These are phyloP conservation scores for Colletotrichum salicis DNA, from an alignment of 2,329 filamentous ascomycete species.

Conservation along the genomic window DNA sequence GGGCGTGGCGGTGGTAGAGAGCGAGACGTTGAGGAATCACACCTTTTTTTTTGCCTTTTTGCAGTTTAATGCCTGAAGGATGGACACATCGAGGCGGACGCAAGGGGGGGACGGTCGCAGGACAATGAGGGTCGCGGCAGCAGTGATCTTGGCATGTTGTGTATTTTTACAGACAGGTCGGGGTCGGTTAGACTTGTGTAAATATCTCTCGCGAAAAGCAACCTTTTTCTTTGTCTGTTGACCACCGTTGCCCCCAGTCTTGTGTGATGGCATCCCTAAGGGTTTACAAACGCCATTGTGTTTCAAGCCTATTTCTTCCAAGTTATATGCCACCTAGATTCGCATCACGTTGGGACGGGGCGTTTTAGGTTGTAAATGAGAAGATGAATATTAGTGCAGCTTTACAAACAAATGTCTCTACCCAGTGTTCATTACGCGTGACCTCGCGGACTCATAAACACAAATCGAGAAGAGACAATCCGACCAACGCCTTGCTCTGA, in stretches of 20 bases:
- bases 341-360: neutral
- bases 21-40: neutral
- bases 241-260: neutral
- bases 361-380: neutral
- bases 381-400: neutral
- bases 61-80: slow-evolving; percentile 18
- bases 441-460: neutral
- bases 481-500: slow-evolving; percentile 25
- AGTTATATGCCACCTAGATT: neutral
- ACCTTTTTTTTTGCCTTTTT: slow-evolving; percentile 2
- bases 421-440: neutral
- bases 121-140: slow-evolving; percentile 16
- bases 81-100: neutral
- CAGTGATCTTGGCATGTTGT: slow-evolving; percentile 20
- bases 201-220: slow-evolving; percentile 35
- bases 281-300: neutral
- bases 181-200: slow-evolving; percentile 32
- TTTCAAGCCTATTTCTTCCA: neutral
- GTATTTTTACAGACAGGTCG: slow-evolving; percentile 34
- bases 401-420: neutral
- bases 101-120: neutral
- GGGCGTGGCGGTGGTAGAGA: neutral
- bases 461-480: neutral
- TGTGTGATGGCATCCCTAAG: neutral
- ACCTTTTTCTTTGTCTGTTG: slow-evolving; percentile 32